Percentiles rank a stretch among this genome's conserved stretches.
These are phyloP conservation scores for Heterobasidion annosum DNA, from an alignment of 1,284 basidiomycete species.

Conservation along the genomic window DNA sequence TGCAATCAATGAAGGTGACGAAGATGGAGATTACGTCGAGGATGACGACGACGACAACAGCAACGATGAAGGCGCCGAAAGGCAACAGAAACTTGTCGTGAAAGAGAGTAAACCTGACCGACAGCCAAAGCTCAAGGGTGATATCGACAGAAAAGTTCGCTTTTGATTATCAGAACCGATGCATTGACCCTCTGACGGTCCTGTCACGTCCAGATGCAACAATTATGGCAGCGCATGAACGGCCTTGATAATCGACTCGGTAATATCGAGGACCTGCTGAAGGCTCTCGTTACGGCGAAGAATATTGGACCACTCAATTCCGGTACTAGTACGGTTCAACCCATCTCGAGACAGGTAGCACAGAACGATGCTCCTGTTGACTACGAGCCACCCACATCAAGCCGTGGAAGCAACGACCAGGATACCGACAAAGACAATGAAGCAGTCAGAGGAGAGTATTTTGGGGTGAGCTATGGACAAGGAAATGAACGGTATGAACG, in stretches of 20 bases:
- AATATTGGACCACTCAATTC: no score
- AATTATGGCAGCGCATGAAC: conserved; percentile 1
- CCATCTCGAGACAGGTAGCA: no score
- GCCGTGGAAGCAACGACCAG: no score
- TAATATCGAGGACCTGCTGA: background rate
- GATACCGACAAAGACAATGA: no score
- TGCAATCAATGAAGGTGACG: background rate
- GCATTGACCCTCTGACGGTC: background rate
- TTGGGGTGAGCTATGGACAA: no score
- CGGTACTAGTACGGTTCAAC: no score
- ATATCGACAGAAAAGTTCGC: conserved; percentile 1
- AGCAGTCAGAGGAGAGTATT: no score
- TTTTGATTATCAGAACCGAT: background rate
- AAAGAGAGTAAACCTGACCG: background rate
- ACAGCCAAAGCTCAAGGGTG: background rate
- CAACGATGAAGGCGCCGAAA: background rate
- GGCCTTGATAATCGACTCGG: background rate
- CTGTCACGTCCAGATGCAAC: background rate
- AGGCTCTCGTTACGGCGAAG: background rate
- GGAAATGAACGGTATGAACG: no score
- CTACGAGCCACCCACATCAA: no score
- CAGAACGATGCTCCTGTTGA: no score
- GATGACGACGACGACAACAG: background rate
- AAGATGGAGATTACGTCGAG: background rate
- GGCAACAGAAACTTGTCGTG: background rate